A percentile compares a stretch with the other conserved stretches of the same genome.
These are phyloP conservation scores for Ettlia oleoabundans DNA, from an alignment of 139 green algal genomes.

Conservation along the genomic window DNA sequence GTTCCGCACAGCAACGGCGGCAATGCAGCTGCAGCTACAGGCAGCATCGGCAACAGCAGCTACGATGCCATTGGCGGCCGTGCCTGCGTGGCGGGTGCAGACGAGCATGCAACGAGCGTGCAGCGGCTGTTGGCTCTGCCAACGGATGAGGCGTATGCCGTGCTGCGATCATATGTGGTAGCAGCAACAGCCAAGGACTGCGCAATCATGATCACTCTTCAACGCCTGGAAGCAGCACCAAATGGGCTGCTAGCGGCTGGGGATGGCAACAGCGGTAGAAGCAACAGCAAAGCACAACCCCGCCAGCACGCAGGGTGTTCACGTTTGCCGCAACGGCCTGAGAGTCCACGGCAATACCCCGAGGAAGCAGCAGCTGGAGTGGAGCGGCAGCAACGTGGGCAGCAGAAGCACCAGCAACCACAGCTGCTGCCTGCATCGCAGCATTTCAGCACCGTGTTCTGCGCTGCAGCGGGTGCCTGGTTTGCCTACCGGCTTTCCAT, in stretches of 20 bases:
- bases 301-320: too few relatives aligned
- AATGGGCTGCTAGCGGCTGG: too few relatives aligned
- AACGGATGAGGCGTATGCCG: conserved; percentile 26
- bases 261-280: neutral
- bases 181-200: conserved; percentile 87
- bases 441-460: neutral
- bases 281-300: neutral
- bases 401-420: neutral
- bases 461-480: neutral
- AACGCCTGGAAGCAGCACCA: too few relatives aligned
- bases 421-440: neutral
- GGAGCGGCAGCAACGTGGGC: neutral
- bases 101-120: conserved; percentile 2
- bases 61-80: too few relatives aligned
- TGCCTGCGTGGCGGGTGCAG: too few relatives aligned
- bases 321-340: too few relatives aligned
- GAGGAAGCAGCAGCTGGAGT: neutral
- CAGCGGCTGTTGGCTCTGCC: conserved; percentile 35
- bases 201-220: conserved; percentile 80
- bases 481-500: conserved; percentile 53
- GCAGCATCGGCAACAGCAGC: too few relatives aligned
- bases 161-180: conserved; percentile 73
- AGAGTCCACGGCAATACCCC: neutral
- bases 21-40: neutral
- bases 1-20: conserved; percentile 15